phyloP scores from a whole-genome alignment of 2,329 filamentous ascomycete genomes.

The Blastomyces parvus region DNA sequence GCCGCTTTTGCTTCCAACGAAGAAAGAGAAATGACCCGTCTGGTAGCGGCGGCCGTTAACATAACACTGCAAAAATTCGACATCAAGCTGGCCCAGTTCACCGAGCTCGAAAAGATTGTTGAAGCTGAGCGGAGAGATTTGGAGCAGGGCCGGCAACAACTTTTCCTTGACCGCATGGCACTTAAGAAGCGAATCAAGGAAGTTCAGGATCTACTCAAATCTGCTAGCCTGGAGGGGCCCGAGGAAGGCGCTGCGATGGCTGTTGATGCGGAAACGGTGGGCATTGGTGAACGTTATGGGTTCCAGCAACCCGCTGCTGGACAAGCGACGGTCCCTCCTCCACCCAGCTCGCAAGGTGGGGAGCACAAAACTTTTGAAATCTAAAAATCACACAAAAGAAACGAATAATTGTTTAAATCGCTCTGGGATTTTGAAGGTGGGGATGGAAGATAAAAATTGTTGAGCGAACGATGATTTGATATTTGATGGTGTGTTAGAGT shows the following conservation, averaged over 20 bases:
- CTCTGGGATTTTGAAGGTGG: neutral
- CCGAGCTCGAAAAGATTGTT: conserved; percentile 86
- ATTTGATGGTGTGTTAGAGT: neutral
- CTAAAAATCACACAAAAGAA: conserved; percentile 18
- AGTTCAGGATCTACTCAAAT: conserved; percentile 61
- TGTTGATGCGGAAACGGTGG: conserved; percentile 26
- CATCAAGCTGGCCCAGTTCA: conserved; percentile 90
- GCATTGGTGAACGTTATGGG: conserved; percentile 30
- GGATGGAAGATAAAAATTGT: neutral
- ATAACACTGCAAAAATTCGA: conserved; percentile 92
- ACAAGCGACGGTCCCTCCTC: conserved; percentile 26
- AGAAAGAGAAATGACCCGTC: conserved; percentile 89
- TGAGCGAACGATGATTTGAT: neutral
- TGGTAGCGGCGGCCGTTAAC: conserved; percentile 87
- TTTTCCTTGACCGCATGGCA: conserved; percentile 82
- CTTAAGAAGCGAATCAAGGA: conserved; percentile 83
- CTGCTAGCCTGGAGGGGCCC: conserved; percentile 34
- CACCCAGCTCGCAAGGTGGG: conserved; percentile 33
- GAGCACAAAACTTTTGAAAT: conserved; percentile 37
- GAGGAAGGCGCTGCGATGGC: conserved; percentile 35
- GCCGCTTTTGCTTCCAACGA: conserved; percentile 88
- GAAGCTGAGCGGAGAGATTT: conserved; percentile 88
- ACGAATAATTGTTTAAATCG: neutral
- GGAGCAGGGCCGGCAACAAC: conserved; percentile 80
- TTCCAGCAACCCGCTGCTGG: conserved; percentile 31